Evolutionary conservation across 2,329 filamentous ascomycete species (phyloP).

Genomic region (Sodiomyces alkalinus): DNA sequence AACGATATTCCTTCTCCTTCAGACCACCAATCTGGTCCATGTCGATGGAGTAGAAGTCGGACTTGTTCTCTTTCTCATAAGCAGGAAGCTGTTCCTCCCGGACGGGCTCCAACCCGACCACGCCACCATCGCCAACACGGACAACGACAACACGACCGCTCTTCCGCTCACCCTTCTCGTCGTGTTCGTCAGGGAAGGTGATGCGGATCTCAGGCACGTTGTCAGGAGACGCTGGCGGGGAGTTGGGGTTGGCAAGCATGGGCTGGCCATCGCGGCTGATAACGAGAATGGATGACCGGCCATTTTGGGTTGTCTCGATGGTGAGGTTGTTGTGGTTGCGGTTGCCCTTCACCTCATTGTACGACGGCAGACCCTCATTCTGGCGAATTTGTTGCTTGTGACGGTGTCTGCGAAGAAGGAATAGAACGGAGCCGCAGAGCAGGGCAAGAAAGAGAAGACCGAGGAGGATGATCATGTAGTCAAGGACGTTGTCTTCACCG

Average conservation of each 20-base stretch:
- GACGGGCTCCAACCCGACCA: conserved; percentile 77
- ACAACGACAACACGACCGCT: conserved; percentile 86
- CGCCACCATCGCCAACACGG: conserved; percentile 70
- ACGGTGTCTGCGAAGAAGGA: conserved; percentile 55
- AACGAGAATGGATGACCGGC: conserved; percentile 56
- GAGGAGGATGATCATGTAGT: conserved; percentile 67
- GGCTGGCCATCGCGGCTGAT: conserved; percentile 63
- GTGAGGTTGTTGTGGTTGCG: conserved; percentile 40
- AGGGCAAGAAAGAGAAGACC: conserved; percentile 62
- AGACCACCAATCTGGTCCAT: conserved; percentile 88
- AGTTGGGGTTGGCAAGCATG: conserved; percentile 60
- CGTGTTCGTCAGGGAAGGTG: conserved; percentile 92
- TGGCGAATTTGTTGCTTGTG: conserved; percentile 28
- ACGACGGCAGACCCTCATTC: conserved; percentile 48
- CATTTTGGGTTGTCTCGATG: conserved; percentile 37
- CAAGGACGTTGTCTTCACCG: conserved; percentile 48
- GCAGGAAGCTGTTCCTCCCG: conserved; percentile 69
- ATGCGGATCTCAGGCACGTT: conserved; percentile 92
- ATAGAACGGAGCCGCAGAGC: conserved; percentile 49
- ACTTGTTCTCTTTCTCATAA: conserved; percentile 68
- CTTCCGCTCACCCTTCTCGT: conserved; percentile 65
- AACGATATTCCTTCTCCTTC: conserved; percentile 62
- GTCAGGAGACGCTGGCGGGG: conserved; percentile 63
- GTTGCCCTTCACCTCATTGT: conserved; percentile 45
- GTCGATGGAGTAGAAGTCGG: conserved; percentile 83